phyloP scores from a whole-genome alignment of 192 early-diverging fungal genomes.

The Backusella psychrophila region DNA sequence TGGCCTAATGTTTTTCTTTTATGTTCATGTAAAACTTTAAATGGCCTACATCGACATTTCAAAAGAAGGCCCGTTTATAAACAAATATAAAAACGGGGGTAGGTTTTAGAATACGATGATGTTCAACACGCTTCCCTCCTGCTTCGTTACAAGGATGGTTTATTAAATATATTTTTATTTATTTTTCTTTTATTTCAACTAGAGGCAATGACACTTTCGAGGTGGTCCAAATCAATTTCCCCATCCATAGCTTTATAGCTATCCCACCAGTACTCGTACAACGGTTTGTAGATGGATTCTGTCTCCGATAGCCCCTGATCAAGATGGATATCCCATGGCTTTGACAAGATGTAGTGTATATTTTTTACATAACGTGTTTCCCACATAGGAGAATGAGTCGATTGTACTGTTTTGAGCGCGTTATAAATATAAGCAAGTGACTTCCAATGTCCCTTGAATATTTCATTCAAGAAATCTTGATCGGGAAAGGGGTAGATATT shows the following conservation, averaged over 20 bases:
- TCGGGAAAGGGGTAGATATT: constrained; percentile 39
- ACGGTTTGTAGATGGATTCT: neutral
- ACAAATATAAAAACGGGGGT: neutral
- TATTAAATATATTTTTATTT: neutral
- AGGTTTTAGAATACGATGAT: neutral
- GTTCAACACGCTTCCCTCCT: neutral
- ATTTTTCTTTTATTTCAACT: neutral
- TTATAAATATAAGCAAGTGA: constrained; percentile 48
- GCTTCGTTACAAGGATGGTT: neutral
- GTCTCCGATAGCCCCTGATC: neutral
- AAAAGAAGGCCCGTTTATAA: neutral
- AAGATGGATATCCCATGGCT: constrained; percentile 38
- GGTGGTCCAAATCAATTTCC: neutral
- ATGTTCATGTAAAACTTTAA: too few species aligned
- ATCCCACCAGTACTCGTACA: constrained; percentile 16
- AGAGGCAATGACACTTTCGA: neutral
- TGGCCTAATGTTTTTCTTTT: neutral
- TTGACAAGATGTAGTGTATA: constrained; percentile 47
- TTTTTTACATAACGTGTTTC: constrained; percentile 29
- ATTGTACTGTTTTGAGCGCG: constrained; percentile 44
- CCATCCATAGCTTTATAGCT: neutral
- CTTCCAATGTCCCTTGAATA: constrained; percentile 40
- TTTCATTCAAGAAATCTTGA: constrained; percentile 51
- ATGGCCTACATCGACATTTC: too few species aligned
- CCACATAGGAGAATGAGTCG: constrained; percentile 40